Percentiles rank a stretch among this genome's conserved stretches.
These are phyloP conservation scores for Spathaspora sp. DNA, from an alignment of 805 yeast genomes.

Conservation along the genomic window DNA sequence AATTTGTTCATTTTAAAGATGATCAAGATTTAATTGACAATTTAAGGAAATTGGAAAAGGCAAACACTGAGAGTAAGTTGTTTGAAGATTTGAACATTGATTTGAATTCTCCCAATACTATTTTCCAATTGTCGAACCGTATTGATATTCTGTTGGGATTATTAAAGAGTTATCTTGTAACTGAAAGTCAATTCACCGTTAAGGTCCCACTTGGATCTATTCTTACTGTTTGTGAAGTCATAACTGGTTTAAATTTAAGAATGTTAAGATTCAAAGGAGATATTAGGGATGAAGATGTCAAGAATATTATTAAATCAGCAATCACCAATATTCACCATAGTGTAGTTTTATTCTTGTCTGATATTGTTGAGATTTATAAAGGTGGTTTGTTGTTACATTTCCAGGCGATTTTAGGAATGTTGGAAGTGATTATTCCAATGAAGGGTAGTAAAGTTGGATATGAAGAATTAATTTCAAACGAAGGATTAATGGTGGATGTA, in stretches of 20 bases:
- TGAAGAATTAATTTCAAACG: conserved; percentile 33
- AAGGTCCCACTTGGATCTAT: conserved; percentile 63
- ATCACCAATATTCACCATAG: conserved; percentile 41
- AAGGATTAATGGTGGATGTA: conserved; percentile 36
- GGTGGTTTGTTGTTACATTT: conserved; percentile 46
- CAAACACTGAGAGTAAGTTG: conserved; percentile 17
- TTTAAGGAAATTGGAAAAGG: conserved; percentile 31
- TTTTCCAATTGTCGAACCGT: conserved; percentile 51
- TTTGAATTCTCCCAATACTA: conserved; percentile 49
- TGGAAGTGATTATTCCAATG: conserved; percentile 62
- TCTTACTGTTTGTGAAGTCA: conserved; percentile 48
- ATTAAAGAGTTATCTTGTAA: conserved; percentile 36
- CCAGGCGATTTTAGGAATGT: conserved; percentile 44
- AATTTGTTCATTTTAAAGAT: conserved; percentile 53
- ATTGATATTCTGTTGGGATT: conserved; percentile 42
- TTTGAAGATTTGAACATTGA: conserved; percentile 57
- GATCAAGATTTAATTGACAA: conserved; percentile 47
- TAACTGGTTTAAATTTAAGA: conserved; percentile 52
- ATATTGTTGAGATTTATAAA: conserved; percentile 30
- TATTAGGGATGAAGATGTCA: conserved; percentile 51
- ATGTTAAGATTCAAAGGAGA: conserved; percentile 57
- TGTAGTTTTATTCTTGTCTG: conserved; percentile 42
- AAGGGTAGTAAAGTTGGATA: conserved; percentile 28
- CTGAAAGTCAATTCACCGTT: conserved; percentile 53
- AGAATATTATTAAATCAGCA: conserved; percentile 40